A percentile compares a stretch with the other conserved stretches of the same genome.
Evolutionary conservation across 768 basidiomycete species (phyloP).

Genomic region (Xerocomellus amylosporus): DNA sequence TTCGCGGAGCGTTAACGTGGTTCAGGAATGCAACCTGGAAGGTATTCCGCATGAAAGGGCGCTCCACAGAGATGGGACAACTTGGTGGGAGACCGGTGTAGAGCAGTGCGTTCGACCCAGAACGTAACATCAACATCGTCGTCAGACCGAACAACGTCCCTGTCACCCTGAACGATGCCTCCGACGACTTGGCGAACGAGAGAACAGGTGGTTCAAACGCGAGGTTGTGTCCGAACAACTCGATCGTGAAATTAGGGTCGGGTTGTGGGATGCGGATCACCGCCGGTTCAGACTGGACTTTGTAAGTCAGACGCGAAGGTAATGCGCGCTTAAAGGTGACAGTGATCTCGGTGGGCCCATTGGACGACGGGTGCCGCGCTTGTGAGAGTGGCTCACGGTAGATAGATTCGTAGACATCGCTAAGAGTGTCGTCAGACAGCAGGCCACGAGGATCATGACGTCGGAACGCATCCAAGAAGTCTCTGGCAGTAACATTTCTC

Average conservation of each 20-base stretch:
- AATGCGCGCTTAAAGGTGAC: conserved; percentile 73
- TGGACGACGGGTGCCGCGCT: conserved; percentile 49
- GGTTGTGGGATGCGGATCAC: conserved; percentile 80
- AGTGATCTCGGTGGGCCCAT: conserved; percentile 45
- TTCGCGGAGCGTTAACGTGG: conserved; percentile 63
- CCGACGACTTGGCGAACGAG: conserved; percentile 71
- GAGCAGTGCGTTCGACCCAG: conserved; percentile 77
- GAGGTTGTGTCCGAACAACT: conserved; percentile 84
- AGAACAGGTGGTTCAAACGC: conserved; percentile 84
- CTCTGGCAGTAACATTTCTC: conserved; percentile 64
- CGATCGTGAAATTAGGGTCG: conserved; percentile 80
- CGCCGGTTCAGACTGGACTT: conserved; percentile 84
- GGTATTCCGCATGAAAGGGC: conserved; percentile 95
- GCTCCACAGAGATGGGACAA: conserved; percentile 75
- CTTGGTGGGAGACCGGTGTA: conserved; percentile 83
- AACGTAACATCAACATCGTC: conserved; percentile 78
- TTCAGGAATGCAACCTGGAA: conserved; percentile 88
- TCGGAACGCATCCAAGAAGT: conserved; percentile 83
- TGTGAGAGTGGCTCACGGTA: conserved; percentile 69
- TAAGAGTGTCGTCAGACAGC: conserved; percentile 72
- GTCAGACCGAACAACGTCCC: conserved; percentile 83
- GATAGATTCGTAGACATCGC: conserved; percentile 77
- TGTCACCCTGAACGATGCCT: conserved; percentile 87
- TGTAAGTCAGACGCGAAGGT: conserved; percentile 80
- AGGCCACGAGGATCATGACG: conserved; percentile 67